A percentile compares a stretch with the other conserved stretches of the same genome.
phyloP scores from a whole-genome alignment of 805 yeast species.

The Kuraishia floccosa region DNA sequence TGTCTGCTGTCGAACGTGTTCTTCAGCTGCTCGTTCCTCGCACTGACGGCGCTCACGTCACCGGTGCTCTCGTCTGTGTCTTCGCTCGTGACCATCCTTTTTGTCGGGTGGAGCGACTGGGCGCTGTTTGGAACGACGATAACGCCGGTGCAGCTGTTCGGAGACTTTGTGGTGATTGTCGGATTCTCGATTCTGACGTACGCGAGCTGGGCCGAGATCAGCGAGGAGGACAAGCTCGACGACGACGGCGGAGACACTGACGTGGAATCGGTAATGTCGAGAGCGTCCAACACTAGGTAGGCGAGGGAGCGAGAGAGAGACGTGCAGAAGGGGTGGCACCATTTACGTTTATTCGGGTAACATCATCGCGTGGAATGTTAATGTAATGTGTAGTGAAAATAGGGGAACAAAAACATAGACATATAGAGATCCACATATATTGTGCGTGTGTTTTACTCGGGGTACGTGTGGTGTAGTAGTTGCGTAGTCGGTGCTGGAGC shows the following conservation, averaged over 20 bases:
- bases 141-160: slow-evolving; percentile 45
- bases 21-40: slow-evolving; percentile 62
- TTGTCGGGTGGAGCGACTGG: slow-evolving; percentile 76
- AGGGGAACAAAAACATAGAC: too few relatives aligned
- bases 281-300: background rate
- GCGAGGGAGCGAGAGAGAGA: too few relatives aligned
- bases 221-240: slow-evolving; percentile 24
- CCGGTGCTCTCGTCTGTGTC: slow-evolving; percentile 69
- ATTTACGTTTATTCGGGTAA: too few relatives aligned
- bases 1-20: slow-evolving; percentile 54
- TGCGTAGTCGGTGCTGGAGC: too few relatives aligned
- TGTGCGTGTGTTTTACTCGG: too few relatives aligned
- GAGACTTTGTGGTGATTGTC: slow-evolving; percentile 55
- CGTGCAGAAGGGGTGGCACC: too few relatives aligned
- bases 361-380: too few relatives aligned
- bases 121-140: slow-evolving; percentile 47
- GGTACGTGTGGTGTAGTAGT: too few relatives aligned
- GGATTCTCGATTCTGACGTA: slow-evolving; percentile 61
- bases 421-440: too few relatives aligned
- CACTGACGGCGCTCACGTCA: slow-evolving; percentile 73
- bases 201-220: slow-evolving; percentile 56
- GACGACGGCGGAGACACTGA: slow-evolving; percentile 21
- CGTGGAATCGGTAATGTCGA: slow-evolving; percentile 14
- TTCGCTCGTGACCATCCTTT: slow-evolving; percentile 56
- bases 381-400: too few relatives aligned